Base-by-base conservation (phyloP, 2,329 filamentous ascomycete genomes). In the Aspergillus fumigatus region DNA sequence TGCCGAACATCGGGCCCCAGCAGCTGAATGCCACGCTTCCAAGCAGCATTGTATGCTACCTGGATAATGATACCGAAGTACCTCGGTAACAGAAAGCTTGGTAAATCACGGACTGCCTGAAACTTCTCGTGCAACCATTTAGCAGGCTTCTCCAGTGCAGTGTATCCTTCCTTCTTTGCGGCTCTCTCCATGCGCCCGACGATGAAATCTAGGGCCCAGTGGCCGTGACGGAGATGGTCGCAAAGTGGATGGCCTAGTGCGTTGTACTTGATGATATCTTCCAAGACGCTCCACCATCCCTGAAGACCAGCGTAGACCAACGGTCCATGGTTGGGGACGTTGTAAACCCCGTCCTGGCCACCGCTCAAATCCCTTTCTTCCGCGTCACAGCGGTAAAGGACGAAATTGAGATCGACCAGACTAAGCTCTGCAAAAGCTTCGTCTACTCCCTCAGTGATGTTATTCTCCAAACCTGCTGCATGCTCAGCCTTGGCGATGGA, bases 281-380 rank as follows among this genome's bases (percentile, higher is more conserved):
- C 88, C 45, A 99, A 78, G 0, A 96, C 80, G 70, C 92, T 97
- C 92, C 93, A 96, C 93, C 94, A 99, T 40, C 95, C 95, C 73
- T 99, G 94, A n/a, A 99, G 81, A 59, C 94, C 94, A 58, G 93
- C 93, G 73, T 97, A 99, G 2, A 97, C 90, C 45, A 97, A 82
- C 57, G 88, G 86, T 2, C 92, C 93, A 68, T 92, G 80, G 1
- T 87, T 87, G 1, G 94, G 94, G 61, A 99, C 88, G 52, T 87
- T 84, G 75, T 97, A 99, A 8, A 87, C 87, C n/a, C 94, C 93
- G 70, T 97, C 90, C 58, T 84, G 82, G 3, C 91, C 90, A 52
- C 82, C 83, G 61, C 89, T 96, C 6, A 84, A 85, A 64, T 94
- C 91, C 50, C 85, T 84, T 73, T 90, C 95, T 73, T 99, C 94